Evolutionary conservation across 805 yeast genomes (phyloP).

Genomic region (Pichia exigua): DNA sequence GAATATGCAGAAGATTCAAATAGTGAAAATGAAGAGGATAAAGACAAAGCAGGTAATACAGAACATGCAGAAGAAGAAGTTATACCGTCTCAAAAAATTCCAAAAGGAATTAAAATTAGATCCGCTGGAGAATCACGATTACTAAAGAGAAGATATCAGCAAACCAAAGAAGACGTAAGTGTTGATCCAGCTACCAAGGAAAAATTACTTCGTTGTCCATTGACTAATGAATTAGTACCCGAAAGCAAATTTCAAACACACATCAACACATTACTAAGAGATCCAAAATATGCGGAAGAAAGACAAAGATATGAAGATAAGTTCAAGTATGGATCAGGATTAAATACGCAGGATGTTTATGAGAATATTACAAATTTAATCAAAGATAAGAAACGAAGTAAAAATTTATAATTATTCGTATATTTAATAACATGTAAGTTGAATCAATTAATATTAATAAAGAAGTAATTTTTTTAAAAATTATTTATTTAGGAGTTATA

Average conservation of each 20-base stretch:
- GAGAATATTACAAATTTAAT: background rate
- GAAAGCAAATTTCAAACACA: constrained; percentile 68
- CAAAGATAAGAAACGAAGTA: background rate
- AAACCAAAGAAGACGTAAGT: background rate
- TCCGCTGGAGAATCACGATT: constrained; percentile 65
- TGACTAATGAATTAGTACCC: constrained; percentile 63
- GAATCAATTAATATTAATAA: background rate
- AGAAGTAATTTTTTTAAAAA: background rate
- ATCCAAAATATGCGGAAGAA: constrained; percentile 71
- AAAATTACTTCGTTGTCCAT: constrained; percentile 60
- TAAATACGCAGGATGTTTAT: background rate
- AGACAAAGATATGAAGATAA: constrained; percentile 44
- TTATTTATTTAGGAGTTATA: background rate
- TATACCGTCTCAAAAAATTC: constrained; percentile 2
- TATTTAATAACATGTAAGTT: too few relatives aligned
- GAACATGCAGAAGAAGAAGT: background rate
- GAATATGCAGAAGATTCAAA: too few relatives aligned
- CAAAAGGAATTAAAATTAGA: constrained; percentile 54
- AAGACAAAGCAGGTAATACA: background rate
- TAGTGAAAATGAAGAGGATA: too few relatives aligned
- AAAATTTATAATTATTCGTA: background rate
- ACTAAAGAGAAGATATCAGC: constrained; percentile 24
- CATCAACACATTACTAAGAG: constrained; percentile 58
- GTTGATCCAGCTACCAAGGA: constrained; percentile 15
- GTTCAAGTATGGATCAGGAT: background rate